Evolutionary conservation across 306 rosid species (phyloP).

Genomic region (Cicer bijugum): DNA sequence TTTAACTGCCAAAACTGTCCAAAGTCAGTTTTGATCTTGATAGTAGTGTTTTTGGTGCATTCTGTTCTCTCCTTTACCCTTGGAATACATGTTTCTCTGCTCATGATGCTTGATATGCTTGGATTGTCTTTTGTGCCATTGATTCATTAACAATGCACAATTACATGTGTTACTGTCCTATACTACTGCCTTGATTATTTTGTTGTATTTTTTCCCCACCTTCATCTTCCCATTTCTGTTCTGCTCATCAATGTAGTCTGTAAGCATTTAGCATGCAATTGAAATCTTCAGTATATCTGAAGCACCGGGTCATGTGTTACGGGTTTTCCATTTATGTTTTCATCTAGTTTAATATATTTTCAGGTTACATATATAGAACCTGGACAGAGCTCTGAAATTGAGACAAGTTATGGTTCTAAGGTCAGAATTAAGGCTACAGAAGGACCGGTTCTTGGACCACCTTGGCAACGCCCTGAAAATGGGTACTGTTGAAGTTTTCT

Average conservation of each 20-base stretch:
- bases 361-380: slow-evolving; percentile 88
- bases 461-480: slow-evolving; percentile 97
- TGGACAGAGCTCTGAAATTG: slow-evolving; percentile 78
- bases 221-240: slow-evolving; percentile 2
- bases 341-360: slow-evolving; percentile 37
- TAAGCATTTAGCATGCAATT: slow-evolving; percentile 30
- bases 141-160: slow-evolving; percentile 23
- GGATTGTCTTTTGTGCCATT: slow-evolving; percentile 14
- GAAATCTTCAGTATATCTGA: neutral
- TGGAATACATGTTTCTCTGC: slow-evolving; percentile 16
- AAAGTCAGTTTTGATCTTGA: neutral
- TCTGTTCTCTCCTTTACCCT: slow-evolving; percentile 15
- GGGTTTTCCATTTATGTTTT: slow-evolving; percentile 9
- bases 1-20: too few relatives aligned
- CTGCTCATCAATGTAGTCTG: slow-evolving; percentile 11
- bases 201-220: neutral
- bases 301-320: neutral
- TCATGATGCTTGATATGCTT: slow-evolving; percentile 2
- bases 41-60: neutral
- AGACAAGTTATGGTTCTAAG: slow-evolving; percentile 65
- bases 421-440: slow-evolving; percentile 75
- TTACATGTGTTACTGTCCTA: slow-evolving; percentile 1
- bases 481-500: slow-evolving; percentile 58
- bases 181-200: neutral
- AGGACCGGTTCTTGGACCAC: slow-evolving; percentile 97